Evolutionary conservation across 352 stramenopile species (phyloP), one percentile per base, ranked within the genome.

Genomic region (Pythium dissotocum): DNA sequence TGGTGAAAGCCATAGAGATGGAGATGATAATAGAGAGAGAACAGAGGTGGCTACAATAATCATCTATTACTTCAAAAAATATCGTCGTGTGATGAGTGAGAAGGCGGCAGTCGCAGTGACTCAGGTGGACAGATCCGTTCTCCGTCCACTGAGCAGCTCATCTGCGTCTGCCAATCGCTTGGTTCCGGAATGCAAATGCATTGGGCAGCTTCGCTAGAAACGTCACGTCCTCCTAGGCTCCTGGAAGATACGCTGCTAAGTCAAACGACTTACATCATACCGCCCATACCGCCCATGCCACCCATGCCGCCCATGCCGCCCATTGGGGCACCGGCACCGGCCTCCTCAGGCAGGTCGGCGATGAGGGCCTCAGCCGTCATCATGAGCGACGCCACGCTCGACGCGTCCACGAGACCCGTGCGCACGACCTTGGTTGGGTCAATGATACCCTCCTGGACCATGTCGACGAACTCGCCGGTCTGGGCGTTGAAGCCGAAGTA

Each of bases 351-450:
- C 72, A 98, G 77, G 78, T 99, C 97, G 7, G 92, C 93, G 78
- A 99, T 98, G 73, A 99, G 96, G 38, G 96, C 89, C 78, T 99
- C 98, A 28, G 97, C 98, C n/a, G 98, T 99, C 82, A 99, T 99
- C 77, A 99, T 97, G 58, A 99, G 87, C 76, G 95, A 98, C 38
- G 98, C 97, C 28, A 99, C 98, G 75, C 94, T 99, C 46, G 98
- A 97, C 30, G 98, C 98, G 80, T 99, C 97, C 46, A 99, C 85
- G 63, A 99, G 87, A 32, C 97, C 98, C 66, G 97, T 99, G 70
- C 97, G 95, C 58, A 99, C 98, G 42, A 99, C 98, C 89, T 99
- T 99, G 46, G 94, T 98, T 10, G 95, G 95, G 80, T 98, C 95
- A 72, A 99, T 98, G 76, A 99, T 99, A 77, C 98, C 98, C 59